Percentiles rank a stretch among this genome's conserved stretches.
These are phyloP conservation scores for Colletotrichum nymphaeae DNA, from an alignment of 2,329 filamentous ascomycete species.

Conservation along the genomic window DNA sequence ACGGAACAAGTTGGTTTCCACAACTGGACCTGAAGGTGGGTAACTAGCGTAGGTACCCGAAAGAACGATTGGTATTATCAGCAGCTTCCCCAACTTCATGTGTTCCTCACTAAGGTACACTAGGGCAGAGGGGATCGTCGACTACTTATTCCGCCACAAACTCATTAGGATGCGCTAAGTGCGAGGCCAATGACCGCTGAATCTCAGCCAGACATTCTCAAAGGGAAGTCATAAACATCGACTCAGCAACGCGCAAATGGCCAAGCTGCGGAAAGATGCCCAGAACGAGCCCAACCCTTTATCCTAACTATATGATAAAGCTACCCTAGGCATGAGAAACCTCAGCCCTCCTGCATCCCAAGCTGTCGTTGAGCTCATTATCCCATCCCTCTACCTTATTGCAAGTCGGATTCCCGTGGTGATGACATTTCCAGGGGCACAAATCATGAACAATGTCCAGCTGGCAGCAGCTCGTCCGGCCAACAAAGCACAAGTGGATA, in stretches of 20 bases:
- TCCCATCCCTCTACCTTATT: neutral
- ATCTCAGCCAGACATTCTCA: neutral
- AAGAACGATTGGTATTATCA: neutral
- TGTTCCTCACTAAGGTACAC: neutral
- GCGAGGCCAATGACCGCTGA: neutral
- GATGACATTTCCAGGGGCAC: conserved; percentile 28
- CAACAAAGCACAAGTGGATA: conserved; percentile 28
- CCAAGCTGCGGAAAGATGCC: conserved; percentile 4
- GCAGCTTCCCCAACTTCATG: neutral
- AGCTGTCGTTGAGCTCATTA: neutral
- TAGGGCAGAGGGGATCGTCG: conserved; percentile 1
- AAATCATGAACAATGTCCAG: conserved; percentile 21
- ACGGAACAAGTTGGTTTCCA: neutral
- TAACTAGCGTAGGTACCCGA: neutral
- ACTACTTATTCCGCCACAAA: conserved; percentile 16
- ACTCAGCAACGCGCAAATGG: conserved; percentile 21
- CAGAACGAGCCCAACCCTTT: neutral
- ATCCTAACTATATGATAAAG: neutral
- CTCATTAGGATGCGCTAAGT: neutral
- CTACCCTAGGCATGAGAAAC: neutral
- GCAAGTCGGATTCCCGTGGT: conserved; percentile 4
- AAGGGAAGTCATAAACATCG: conserved; percentile 1
- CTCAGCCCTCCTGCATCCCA: neutral
- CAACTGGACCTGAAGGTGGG: neutral
- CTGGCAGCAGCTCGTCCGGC: conserved; percentile 17